phyloP scores from a whole-genome alignment of 208 protist species.

The Tetramitus jugosus region DNA sequence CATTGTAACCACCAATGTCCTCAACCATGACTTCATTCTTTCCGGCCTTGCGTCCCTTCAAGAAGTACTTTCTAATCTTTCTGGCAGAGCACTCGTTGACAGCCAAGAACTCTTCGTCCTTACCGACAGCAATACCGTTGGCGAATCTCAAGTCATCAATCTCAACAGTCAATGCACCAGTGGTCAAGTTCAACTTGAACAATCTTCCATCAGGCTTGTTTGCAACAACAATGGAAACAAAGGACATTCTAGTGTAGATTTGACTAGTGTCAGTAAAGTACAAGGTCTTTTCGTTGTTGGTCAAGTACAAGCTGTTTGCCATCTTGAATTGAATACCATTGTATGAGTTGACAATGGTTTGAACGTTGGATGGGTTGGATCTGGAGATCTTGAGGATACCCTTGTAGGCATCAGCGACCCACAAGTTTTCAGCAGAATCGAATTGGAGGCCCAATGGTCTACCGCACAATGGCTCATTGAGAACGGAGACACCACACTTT shows the following conservation, averaged over 20 bases:
- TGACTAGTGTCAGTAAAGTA: not conserved
- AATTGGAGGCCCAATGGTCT: not conserved
- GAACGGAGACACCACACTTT: not conserved
- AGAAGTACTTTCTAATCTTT: not conserved
- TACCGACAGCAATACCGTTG: not conserved
- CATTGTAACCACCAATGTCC: not conserved
- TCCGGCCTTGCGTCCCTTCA: not conserved
- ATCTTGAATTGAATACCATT: not conserved
- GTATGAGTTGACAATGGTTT: not conserved
- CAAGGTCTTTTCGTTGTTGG: not conserved
- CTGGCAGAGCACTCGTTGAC: too few relatives aligned
- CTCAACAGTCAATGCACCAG: not conserved
- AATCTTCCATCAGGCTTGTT: not conserved
- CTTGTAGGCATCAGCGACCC: not conserved
- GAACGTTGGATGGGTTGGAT: not conserved
- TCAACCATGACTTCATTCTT: not conserved
- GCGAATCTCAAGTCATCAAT: not conserved
- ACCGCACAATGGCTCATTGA: not conserved
- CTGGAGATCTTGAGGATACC: not conserved
- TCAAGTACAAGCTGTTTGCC: not conserved
- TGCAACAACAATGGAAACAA: not conserved
- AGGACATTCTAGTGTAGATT: not conserved
- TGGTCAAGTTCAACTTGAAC: not conserved
- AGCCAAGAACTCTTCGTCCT: not conserved
- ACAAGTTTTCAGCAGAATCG: not conserved